Conservation (phyloP, 169 alveolate genomes). For the Prorocentrum cordatum region DNA sequence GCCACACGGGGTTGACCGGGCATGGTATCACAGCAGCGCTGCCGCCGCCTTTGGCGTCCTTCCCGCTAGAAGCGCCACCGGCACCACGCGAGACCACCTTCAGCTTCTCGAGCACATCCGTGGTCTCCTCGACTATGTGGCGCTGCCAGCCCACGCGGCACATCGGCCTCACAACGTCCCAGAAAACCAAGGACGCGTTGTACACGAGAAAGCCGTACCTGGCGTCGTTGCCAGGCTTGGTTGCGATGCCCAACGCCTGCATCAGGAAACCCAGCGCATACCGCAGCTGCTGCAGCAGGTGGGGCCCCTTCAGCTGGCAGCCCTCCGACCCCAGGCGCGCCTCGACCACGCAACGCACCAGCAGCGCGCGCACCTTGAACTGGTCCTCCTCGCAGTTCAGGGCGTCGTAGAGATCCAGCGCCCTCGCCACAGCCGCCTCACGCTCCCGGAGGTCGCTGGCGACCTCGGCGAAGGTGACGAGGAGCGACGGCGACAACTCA, state of each 20-base stretch:
- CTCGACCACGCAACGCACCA: conserved; percentile 41
- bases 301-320: conserved; percentile 44
- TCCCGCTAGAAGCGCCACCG: background rate
- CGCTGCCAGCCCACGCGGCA: conserved; percentile 67
- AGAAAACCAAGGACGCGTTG: conserved; percentile 57
- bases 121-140: conserved; percentile 29
- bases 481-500: conserved; percentile 21
- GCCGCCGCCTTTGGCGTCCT: background rate
- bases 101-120: conserved; percentile 11
- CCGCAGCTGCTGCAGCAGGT: conserved; percentile 21
- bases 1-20: conserved; percentile 25
- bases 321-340: conserved; percentile 26
- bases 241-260: background rate
- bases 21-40: conserved; percentile 5
- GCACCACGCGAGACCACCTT: conserved; percentile 12
- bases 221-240: background rate
- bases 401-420: conserved; percentile 41
- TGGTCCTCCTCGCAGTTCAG: conserved; percentile 18
- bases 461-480: conserved; percentile 34
- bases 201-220: conserved; percentile 33
- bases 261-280: background rate
- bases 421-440: conserved; percentile 40
- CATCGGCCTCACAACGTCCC: conserved; percentile 66
- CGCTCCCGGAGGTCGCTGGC: conserved; percentile 20
- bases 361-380: conserved; percentile 36